Conservation (phyloP, 768 basidiomycete species). For the Leccinum obscurum region DNA sequence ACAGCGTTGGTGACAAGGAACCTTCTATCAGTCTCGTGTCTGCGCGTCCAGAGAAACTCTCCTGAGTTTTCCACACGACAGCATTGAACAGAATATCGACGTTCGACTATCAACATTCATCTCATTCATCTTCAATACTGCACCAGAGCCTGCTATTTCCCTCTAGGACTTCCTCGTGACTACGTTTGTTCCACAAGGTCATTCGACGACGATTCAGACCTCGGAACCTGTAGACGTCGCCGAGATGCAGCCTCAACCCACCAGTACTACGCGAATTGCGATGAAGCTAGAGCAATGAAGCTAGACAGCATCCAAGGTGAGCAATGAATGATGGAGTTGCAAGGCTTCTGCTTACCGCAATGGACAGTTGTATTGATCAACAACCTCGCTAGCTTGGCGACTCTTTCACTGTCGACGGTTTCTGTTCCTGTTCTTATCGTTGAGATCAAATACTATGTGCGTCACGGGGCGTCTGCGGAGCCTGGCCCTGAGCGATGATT, state of each 20-base stretch:
- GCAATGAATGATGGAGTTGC: constrained; percentile 16
- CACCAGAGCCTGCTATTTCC: constrained; percentile 86
- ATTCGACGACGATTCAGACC: constrained; percentile 9
- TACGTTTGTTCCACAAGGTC: constrained; percentile 71
- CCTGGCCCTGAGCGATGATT: constrained; percentile 78
- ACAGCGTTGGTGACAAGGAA: constrained; percentile 49
- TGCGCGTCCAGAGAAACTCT: constrained; percentile 76
- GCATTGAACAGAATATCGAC: constrained; percentile 86
- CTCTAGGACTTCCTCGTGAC: constrained; percentile 98
- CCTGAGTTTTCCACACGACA: constrained; percentile 86
- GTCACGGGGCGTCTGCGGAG: constrained; percentile 83
- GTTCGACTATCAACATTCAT: constrained; percentile 89
- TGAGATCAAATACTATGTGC: constrained; percentile 64
- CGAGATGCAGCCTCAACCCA: constrained; percentile 8
- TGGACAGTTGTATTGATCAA: constrained; percentile 74
- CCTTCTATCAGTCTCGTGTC: constrained; percentile 77
- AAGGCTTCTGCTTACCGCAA: constrained; percentile 12
- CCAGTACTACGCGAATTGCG: constrained; percentile 73
- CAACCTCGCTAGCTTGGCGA: constrained; percentile 68
- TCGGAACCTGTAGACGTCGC: constrained; percentile 9
- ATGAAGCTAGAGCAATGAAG: constrained; percentile 45
- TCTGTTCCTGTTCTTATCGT: constrained; percentile 66
- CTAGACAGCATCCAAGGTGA: constrained; percentile 82
- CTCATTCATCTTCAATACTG: constrained; percentile 56
- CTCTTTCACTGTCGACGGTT: constrained; percentile 87